Evolutionary conservation across 371 early-diverging fungal genomes (phyloP).

Genomic region (Mucor lusitanicus): DNA sequence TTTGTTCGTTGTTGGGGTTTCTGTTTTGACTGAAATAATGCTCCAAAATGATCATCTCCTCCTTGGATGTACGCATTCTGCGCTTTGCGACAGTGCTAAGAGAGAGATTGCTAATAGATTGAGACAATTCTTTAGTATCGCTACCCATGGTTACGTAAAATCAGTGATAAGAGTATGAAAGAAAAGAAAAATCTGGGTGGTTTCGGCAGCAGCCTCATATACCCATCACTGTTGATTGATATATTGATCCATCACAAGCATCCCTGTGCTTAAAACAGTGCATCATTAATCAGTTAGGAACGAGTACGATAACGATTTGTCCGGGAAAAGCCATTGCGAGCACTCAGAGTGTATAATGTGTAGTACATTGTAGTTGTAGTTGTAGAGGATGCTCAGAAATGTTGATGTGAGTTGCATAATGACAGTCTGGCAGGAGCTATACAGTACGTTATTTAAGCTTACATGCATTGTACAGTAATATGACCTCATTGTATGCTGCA

Average conservation of each 20-base stretch:
- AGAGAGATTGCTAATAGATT: background rate
- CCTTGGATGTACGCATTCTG: constrained; percentile 24
- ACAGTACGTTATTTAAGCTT: too few relatives aligned
- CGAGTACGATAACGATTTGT: too few relatives aligned
- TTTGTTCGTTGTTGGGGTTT: constrained; percentile 22
- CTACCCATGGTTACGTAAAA: background rate
- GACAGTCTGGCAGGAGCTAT: too few relatives aligned
- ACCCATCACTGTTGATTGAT: background rate
- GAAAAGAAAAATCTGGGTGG: background rate
- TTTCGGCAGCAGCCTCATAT: background rate
- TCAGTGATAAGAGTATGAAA: constrained; percentile 1
- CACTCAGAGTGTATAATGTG: too few relatives aligned
- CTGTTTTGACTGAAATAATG: constrained; percentile 18
- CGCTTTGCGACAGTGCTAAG: constrained; percentile 24
- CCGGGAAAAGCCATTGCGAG: too few relatives aligned
- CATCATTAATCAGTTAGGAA: too few relatives aligned
- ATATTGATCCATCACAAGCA: background rate
- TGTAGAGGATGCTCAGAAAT: too few relatives aligned
- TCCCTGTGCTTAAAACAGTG: background rate
- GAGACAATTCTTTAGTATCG: background rate
- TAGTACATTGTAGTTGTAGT: too few relatives aligned
- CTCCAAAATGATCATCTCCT: constrained; percentile 21
- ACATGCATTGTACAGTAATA: too few relatives aligned
- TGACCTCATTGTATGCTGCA: too few relatives aligned
- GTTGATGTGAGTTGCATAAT: too few relatives aligned